Conservation (phyloP, 768 basidiomycete genomes). For the Hericium rajendrae region DNA sequence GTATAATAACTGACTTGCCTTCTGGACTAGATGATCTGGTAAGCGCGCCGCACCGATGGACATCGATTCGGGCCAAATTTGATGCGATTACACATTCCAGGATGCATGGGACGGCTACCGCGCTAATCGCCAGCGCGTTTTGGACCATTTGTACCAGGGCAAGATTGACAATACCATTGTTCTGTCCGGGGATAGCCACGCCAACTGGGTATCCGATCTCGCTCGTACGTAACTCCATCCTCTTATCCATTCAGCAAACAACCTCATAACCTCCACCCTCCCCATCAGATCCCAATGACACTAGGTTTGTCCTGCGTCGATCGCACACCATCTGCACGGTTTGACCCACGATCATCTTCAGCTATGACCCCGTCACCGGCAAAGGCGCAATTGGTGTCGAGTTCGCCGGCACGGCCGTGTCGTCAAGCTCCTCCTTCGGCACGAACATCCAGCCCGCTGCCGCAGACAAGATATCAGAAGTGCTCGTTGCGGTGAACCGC, state of each 20-base stretch:
- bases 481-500: conserved; percentile 31
- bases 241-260: not conserved
- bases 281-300: conserved; percentile 38
- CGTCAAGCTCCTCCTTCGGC: conserved; percentile 40
- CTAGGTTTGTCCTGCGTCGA: conserved; percentile 23
- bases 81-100: conserved; percentile 14
- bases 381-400: conserved; percentile 46
- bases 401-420: conserved; percentile 53
- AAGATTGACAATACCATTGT: conserved; percentile 45
- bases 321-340: conserved; percentile 9
- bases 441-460: conserved; percentile 26
- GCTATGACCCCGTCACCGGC: conserved; percentile 40
- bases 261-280: not conserved
- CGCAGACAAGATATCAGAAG: conserved; percentile 29
- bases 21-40: conserved; percentile 1
- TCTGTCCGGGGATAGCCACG: conserved; percentile 54
- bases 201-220: conserved; percentile 52
- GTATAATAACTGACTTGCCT: conserved; percentile 15
- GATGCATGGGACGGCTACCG: conserved; percentile 55
- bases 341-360: conserved; percentile 7
- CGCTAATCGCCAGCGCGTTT: conserved; percentile 42
- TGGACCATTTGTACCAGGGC: conserved; percentile 40
- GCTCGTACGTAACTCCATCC: conserved; percentile 29
- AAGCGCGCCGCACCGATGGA: not conserved
- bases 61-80: not conserved